phyloP scores from a whole-genome alignment of 306 rosid genomes.

The Coriaria nepalensis region DNA sequence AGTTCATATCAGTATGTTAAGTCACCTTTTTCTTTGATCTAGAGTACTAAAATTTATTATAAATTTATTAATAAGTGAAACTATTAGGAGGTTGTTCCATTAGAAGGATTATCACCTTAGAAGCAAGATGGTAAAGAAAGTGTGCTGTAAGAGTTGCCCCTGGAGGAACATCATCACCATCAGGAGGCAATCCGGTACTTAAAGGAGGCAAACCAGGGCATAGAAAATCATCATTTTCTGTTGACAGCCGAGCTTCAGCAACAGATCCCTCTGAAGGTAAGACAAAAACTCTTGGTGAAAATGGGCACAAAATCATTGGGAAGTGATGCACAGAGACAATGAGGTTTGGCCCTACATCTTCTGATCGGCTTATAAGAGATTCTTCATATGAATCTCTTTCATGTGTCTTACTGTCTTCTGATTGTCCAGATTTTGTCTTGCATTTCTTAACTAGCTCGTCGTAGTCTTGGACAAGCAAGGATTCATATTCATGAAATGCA shows the following conservation, averaged over 20 bases:
- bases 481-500: slow-evolving; percentile 84
- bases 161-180: slow-evolving; percentile 81
- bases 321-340: slow-evolving; percentile 77
- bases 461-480: slow-evolving; percentile 82
- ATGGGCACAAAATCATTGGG: slow-evolving; percentile 74
- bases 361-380: slow-evolving; percentile 23
- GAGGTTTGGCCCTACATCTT: slow-evolving; percentile 45
- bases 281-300: slow-evolving; percentile 89
- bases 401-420: slow-evolving; percentile 30
- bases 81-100: too few relatives aligned
- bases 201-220: slow-evolving; percentile 82
- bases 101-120: slow-evolving; percentile 46
- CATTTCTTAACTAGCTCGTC: slow-evolving; percentile 63
- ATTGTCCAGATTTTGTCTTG: slow-evolving; percentile 18
- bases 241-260: slow-evolving; percentile 63
- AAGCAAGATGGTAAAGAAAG: slow-evolving; percentile 79
- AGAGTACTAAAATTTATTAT: too few relatives aligned
- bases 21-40: too few relatives aligned
- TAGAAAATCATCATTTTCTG: slow-evolving; percentile 55
- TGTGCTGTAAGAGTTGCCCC: slow-evolving; percentile 86
- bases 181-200: slow-evolving; percentile 56
- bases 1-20: too few relatives aligned
- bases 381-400: slow-evolving; percentile 39
- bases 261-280: slow-evolving; percentile 82
- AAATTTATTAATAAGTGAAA: too few relatives aligned